A percentile compares a stretch with the other conserved stretches of the same genome.
phyloP scores from a whole-genome alignment of 1,284 basidiomycete genomes.

The Melampsora americana region DNA sequence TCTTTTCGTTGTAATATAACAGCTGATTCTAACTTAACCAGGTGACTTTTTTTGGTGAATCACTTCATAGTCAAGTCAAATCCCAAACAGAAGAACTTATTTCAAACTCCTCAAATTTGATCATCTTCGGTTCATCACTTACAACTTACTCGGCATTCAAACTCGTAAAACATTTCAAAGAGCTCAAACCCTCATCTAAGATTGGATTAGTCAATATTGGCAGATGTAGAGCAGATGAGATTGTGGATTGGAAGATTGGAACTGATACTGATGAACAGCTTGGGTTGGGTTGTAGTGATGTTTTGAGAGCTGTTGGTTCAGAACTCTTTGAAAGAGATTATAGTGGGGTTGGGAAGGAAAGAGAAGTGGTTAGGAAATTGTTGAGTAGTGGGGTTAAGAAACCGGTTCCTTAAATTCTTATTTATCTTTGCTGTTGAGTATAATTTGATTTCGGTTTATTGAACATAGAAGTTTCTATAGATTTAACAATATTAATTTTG shows the following conservation, averaged over 20 bases:
- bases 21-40: constrained; percentile 20
- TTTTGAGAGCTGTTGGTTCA: constrained; percentile 47
- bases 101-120: constrained; percentile 47
- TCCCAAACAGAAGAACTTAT: constrained; percentile 48
- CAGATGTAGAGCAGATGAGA: constrained; percentile 50
- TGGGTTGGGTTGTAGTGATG: constrained; percentile 50
- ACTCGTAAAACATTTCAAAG: constrained; percentile 50
- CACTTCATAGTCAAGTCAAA: constrained; percentile 49
- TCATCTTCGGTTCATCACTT: constrained; percentile 52
- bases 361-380: too few species aligned
- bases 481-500: too few species aligned
- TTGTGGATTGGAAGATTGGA: constrained; percentile 46
- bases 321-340: neutral
- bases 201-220: constrained; percentile 51
- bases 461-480: too few species aligned
- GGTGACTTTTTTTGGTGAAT: constrained; percentile 54
- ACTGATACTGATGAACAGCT: constrained; percentile 46
- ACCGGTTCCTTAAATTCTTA: too few species aligned
- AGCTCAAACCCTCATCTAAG: constrained; percentile 45
- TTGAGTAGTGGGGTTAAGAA: too few species aligned
- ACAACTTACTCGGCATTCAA: constrained; percentile 54
- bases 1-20: neutral
- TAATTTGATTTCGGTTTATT: too few species aligned
- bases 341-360: too few species aligned
- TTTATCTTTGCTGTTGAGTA: too few species aligned